Evolutionary conservation across 495 filamentous ascomycete species (phyloP), one percentile per base, ranked within the genome.

Genomic region (Hypomontagnella submonticulosa): DNA sequence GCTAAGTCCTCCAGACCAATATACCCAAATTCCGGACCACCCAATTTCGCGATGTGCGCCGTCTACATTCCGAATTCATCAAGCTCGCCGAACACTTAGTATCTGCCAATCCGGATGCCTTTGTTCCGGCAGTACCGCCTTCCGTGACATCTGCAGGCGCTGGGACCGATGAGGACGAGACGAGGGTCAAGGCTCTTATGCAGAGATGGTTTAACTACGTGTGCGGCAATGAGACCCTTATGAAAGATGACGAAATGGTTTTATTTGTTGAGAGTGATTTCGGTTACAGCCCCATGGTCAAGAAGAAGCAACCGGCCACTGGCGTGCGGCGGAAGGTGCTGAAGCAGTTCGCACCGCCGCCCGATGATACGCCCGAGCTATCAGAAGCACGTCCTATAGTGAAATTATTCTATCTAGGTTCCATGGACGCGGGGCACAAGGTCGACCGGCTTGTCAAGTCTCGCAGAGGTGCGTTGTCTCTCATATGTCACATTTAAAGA

Each of bases 251-350:
- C 59, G 96, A 99, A 75, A 91, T 98, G 84, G 88, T 96, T 4
- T 86, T 97, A 37, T 99, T 99, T 62, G 93, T 98, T 18, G 96
- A 99, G 75, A 95, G 92, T 69, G 96, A 99, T 76, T 97, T 97
- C 75, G 96, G 96, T 18, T 99, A 99, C 74, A 97, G 92, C 70
- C 96, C 96, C 4, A 90, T 98, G 61, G 88, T 98, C 15, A 88
- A 92, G 69, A 90, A 92, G 83, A 97, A 96, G 80, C 96, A 99
- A 77, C 96, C 96, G 4, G 96, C 96, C 12, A 99, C 96, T 0
- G 96, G 96, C 37, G 92, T 98, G 56, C 87, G 94, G 40, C 87
- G 96, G 67, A 95, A 96, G 78, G 87, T 97, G 40, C 83, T 99
- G 76, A 99, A 99, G 81, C 96, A 99, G 76, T 99, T 99, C 73